Conservation (phyloP, 257 asterid species). For the Anisodus tanguticus region DNA sequence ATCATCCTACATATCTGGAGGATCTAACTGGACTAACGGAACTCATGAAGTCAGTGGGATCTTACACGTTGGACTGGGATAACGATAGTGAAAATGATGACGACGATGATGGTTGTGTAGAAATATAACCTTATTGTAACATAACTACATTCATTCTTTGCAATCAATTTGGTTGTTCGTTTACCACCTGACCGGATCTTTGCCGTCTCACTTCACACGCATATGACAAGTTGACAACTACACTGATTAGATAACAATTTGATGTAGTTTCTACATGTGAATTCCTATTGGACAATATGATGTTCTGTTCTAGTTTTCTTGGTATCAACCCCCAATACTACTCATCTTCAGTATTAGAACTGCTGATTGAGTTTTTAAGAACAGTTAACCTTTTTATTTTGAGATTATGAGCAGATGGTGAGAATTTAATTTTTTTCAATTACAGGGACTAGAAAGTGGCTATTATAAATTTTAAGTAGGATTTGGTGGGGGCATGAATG, state of each 20-base stretch:
- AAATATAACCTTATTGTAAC: conserved; percentile 43
- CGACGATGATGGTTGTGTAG: conserved; percentile 60
- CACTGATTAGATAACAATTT: not conserved
- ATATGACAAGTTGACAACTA: not conserved
- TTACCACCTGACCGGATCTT: not conserved
- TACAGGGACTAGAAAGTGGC: too few relatives aligned
- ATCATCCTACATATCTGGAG: conserved; percentile 89
- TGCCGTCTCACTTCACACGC: not conserved
- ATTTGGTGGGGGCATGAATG: too few relatives aligned
- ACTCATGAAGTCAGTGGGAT: conserved; percentile 70
- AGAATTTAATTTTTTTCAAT: too few relatives aligned
- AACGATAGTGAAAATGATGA: conserved; percentile 51
- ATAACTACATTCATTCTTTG: conserved; percentile 19
- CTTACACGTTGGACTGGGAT: conserved; percentile 73
- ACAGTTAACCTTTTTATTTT: too few relatives aligned
- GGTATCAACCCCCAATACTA: not conserved
- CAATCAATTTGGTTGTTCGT: not conserved
- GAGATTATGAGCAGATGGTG: too few relatives aligned
- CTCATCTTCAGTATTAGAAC: too few relatives aligned
- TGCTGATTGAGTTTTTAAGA: too few relatives aligned
- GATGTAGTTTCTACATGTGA: not conserved
- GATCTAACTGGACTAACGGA: conserved; percentile 92
- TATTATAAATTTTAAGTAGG: too few relatives aligned
- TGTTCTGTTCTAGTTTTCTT: not conserved
- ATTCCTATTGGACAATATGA: not conserved